phyloP scores from a whole-genome alignment of 805 yeast species.

The Cyberlindnera japonica region DNA sequence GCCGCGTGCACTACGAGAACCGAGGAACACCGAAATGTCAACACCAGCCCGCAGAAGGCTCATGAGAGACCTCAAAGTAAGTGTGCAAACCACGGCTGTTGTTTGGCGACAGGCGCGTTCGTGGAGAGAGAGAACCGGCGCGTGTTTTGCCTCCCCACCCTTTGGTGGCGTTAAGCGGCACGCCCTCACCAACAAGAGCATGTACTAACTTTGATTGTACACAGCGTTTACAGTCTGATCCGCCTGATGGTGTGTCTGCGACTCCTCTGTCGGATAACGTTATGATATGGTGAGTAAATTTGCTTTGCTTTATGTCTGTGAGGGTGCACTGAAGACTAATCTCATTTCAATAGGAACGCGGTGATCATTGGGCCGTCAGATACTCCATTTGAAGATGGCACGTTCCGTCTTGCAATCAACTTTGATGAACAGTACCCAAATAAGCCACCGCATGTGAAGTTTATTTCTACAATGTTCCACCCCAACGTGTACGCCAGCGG shows the following conservation, averaged over 20 bases:
- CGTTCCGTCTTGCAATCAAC: conserved; percentile 78
- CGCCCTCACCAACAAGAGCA: not conserved
- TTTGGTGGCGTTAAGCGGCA: conserved; percentile 1
- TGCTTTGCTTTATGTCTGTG: not conserved
- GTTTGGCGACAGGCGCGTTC: too few species aligned
- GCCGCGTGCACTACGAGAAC: too few species aligned
- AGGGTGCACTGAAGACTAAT: conserved; percentile 11
- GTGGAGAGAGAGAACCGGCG: too few species aligned
- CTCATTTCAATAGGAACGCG: conserved; percentile 55
- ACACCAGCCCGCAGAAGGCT: conserved; percentile 98
- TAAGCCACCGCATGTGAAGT: conserved; percentile 91
- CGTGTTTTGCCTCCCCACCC: not conserved
- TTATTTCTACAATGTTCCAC: conserved; percentile 92
- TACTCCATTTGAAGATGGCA: conserved; percentile 98
- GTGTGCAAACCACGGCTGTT: conserved; percentile 29
- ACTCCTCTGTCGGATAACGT: conserved; percentile 96
- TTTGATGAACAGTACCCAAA: conserved; percentile 98
- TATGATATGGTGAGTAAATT: conserved; percentile 61
- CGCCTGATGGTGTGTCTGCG: conserved; percentile 97
- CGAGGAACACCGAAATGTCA: too few species aligned
- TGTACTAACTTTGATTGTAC: conserved; percentile 1
- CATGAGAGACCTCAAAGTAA: conserved; percentile 93
- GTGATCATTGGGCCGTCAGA: conserved; percentile 97
- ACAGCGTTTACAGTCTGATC: conserved; percentile 93
- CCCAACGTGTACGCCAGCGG: conserved; percentile 97